Percentiles rank a stretch among this genome's conserved stretches.
Conservation (phyloP, 1,284 basidiomycete species). For the Malassezia japonica region DNA sequence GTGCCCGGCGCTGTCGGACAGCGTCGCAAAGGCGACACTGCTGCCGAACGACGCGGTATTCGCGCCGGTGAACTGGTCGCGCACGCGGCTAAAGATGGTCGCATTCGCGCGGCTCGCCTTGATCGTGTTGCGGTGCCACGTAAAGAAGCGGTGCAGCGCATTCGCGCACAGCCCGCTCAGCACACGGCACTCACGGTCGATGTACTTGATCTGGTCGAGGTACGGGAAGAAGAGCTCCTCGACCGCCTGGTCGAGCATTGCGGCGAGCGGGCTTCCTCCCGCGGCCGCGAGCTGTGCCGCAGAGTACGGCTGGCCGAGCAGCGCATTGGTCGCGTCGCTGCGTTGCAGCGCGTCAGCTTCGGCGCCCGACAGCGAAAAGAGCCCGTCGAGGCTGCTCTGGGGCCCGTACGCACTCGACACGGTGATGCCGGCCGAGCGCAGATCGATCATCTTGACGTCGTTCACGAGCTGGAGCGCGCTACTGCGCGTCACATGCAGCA, state of each 20-base stretch:
- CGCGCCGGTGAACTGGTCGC: slow-evolving; percentile 68
- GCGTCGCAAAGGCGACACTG: slow-evolving; percentile 11
- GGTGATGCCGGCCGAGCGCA: slow-evolving; percentile 51
- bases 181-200: slow-evolving; percentile 83
- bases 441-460: slow-evolving; percentile 83
- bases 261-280: slow-evolving; percentile 38
- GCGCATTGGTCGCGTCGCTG: neutral
- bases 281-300: slow-evolving; percentile 25
- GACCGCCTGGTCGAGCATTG: slow-evolving; percentile 85
- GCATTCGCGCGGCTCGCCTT: slow-evolving; percentile 17
- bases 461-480: slow-evolving; percentile 73
- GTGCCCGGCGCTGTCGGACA: slow-evolving; percentile 11
- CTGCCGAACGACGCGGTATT: slow-evolving; percentile 9
- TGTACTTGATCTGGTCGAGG: slow-evolving; percentile 73
- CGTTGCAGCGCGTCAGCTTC: slow-evolving; percentile 4
- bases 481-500: slow-evolving; percentile 76
- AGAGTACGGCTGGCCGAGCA: slow-evolving; percentile 22
- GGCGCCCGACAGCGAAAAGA: slow-evolving; percentile 4
- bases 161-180: slow-evolving; percentile 71
- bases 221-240: slow-evolving; percentile 95
- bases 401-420: slow-evolving; percentile 2
- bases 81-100: slow-evolving; percentile 78
- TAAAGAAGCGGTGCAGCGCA: slow-evolving; percentile 67
- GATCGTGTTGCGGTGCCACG: slow-evolving; percentile 60
- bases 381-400: slow-evolving; percentile 6